Conservation (phyloP, 306 rosid species). For the Biancaea sappan region DNA sequence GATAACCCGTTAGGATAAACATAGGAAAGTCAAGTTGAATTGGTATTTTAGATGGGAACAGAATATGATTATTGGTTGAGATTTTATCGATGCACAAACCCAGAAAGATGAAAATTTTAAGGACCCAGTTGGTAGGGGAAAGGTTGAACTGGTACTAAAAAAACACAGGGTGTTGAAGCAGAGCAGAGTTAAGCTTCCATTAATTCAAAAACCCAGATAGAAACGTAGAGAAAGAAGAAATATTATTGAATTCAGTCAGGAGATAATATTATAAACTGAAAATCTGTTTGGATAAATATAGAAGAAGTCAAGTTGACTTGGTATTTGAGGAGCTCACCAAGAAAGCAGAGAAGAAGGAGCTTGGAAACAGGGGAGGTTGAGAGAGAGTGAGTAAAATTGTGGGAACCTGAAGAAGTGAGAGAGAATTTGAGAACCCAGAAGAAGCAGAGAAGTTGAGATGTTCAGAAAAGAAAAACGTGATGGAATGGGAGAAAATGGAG, state of each 20-base stretch:
- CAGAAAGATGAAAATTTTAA: too few species aligned
- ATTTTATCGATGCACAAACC: too few species aligned
- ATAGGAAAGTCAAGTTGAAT: too few species aligned
- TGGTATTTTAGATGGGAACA: too few species aligned
- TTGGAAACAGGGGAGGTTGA: not conserved
- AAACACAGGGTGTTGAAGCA: not conserved
- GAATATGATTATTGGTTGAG: too few species aligned
- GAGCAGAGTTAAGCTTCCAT: not conserved
- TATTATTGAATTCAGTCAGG: too few species aligned
- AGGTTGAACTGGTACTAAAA: too few species aligned
- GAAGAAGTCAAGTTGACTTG: not conserved
- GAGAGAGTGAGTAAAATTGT: not conserved
- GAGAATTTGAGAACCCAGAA: not conserved
- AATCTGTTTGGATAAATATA: not conserved
- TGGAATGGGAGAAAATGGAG: not conserved
- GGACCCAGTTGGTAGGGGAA: too few species aligned
- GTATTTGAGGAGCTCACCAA: not conserved
- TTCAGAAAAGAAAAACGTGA: too few species aligned
- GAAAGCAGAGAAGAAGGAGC: not conserved
- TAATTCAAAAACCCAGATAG: not conserved
- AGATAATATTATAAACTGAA: too few species aligned
- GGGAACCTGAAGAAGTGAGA: slow-evolving; percentile 8
- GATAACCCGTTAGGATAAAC: too few species aligned
- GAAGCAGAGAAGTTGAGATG: too few species aligned
- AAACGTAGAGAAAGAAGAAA: not conserved